Evolutionary conservation across 768 basidiomycete genomes (phyloP).

Genomic region (Suillus cothurnatus): DNA sequence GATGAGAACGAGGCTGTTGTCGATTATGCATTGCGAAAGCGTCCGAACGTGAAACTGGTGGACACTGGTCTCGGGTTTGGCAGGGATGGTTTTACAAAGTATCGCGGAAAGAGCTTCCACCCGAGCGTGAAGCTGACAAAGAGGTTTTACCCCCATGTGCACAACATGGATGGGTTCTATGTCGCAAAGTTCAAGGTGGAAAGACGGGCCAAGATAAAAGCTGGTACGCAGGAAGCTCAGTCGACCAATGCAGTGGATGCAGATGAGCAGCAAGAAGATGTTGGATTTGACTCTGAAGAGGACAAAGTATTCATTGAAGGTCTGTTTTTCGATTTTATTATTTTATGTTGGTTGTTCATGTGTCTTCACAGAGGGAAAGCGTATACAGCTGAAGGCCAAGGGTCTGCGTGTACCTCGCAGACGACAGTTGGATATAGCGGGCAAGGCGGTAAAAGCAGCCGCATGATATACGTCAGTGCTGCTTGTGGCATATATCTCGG

Average conservation of each 20-base stretch:
- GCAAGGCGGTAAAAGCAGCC: slow-evolving; percentile 22
- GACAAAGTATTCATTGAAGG: slow-evolving; percentile 81
- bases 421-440: slow-evolving; percentile 32
- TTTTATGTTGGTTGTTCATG: slow-evolving; percentile 9
- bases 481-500: background rate
- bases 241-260: slow-evolving; percentile 30
- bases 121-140: slow-evolving; percentile 79
- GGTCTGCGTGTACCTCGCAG: slow-evolving; percentile 69
- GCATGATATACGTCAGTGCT: background rate
- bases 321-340: slow-evolving; percentile 38
- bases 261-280: slow-evolving; percentile 24
- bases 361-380: slow-evolving; percentile 59
- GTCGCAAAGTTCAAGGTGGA: slow-evolving; percentile 98
- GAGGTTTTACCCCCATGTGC: slow-evolving; percentile 94
- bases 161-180: slow-evolving; percentile 99
- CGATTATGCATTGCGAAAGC: slow-evolving; percentile 94
- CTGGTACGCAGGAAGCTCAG: slow-evolving; percentile 27
- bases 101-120: slow-evolving; percentile 88
- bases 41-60: slow-evolving; percentile 90
- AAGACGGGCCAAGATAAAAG: slow-evolving; percentile 59
- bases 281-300: slow-evolving; percentile 73
- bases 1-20: slow-evolving; percentile 99
- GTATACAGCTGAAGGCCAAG: slow-evolving; percentile 75
- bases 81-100: slow-evolving; percentile 86
- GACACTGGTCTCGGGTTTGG: slow-evolving; percentile 94